A percentile compares a stretch with the other conserved stretches of the same genome.
phyloP scores from a whole-genome alignment of 148 eudicot species.

The Chenopodium formosanum region DNA sequence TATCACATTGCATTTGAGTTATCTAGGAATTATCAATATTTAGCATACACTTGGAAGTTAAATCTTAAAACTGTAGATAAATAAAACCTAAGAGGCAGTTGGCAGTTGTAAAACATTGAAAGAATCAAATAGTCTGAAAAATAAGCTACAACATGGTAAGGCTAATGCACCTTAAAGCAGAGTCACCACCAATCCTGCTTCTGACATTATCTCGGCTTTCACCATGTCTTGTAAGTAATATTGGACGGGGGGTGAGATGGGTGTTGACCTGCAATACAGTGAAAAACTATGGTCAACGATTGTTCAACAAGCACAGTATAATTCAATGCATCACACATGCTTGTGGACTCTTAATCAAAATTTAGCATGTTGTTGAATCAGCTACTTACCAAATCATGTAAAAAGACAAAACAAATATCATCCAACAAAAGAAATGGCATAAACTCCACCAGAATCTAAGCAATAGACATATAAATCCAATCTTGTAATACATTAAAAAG shows the following conservation, averaged over 20 bases:
- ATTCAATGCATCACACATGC: not conserved
- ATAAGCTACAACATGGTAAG: not conserved
- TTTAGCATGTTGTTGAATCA: not conserved
- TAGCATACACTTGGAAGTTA: not conserved
- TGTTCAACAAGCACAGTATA: not conserved
- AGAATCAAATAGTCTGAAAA: not conserved
- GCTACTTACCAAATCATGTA: not conserved
- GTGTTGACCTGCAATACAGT: conserved; percentile 72
- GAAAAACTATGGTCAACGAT: not conserved
- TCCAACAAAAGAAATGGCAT: too few species aligned
- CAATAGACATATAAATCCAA: too few species aligned
- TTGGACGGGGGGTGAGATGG: conserved; percentile 91
- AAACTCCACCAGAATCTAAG: too few species aligned
- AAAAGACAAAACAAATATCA: too few species aligned
- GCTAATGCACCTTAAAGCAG: conserved; percentile 60
- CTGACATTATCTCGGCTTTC: conserved; percentile 91
- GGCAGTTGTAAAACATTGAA: not conserved
- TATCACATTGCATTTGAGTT: not conserved
- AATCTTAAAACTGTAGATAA: not conserved
- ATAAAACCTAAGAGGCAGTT: not conserved
- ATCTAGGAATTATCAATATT: not conserved
- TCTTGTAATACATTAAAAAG: too few species aligned
- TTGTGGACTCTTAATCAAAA: not conserved
- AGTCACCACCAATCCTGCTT: conserved; percentile 92
- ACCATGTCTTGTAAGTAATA: conserved; percentile 95